phyloP scores from a whole-genome alignment of 257 asterid genomes.

The Nyctanthes arbortristis region DNA sequence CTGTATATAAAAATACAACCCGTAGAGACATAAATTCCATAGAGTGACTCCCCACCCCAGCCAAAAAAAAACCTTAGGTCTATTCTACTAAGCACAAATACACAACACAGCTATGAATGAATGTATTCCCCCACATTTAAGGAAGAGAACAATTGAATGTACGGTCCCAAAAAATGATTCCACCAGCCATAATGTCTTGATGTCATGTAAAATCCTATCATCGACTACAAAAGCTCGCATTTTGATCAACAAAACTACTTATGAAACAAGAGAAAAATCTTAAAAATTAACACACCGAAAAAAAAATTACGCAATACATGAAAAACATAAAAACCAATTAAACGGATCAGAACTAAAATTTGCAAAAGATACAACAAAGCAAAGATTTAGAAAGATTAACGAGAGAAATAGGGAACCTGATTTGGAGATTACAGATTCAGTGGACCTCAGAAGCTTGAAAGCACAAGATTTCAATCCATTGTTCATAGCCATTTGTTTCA shows the following conservation, averaged over 20 bases:
- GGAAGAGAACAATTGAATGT: not conserved
- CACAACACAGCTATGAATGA: not conserved
- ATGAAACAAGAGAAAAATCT: not conserved
- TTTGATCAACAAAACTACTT: not conserved
- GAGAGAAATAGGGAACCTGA: slow-evolving; percentile 35
- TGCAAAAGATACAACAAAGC: not conserved
- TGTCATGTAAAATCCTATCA: not conserved
- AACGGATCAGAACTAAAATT: slow-evolving; percentile 6
- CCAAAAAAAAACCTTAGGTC: too few relatives aligned
- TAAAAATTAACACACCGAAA: not conserved
- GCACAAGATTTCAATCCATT: slow-evolving; percentile 51
- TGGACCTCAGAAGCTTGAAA: slow-evolving; percentile 38
- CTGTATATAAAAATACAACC: not conserved
- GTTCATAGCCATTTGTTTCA: slow-evolving; percentile 48
- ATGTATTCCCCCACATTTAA: not conserved
- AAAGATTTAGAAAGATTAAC: not conserved
- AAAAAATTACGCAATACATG: not conserved
- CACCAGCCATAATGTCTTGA: not conserved
- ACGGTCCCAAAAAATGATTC: not conserved
- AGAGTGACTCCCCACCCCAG: too few relatives aligned
- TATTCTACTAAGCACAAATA: not conserved
- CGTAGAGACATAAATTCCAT: not conserved
- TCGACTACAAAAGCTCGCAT: not conserved
- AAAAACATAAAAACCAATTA: not conserved
- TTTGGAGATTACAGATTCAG: slow-evolving; percentile 37